Evolutionary conservation across 768 basidiomycete species (phyloP), one percentile per base, ranked within the genome.

Genomic region (Fomitopsis serialis): DNA sequence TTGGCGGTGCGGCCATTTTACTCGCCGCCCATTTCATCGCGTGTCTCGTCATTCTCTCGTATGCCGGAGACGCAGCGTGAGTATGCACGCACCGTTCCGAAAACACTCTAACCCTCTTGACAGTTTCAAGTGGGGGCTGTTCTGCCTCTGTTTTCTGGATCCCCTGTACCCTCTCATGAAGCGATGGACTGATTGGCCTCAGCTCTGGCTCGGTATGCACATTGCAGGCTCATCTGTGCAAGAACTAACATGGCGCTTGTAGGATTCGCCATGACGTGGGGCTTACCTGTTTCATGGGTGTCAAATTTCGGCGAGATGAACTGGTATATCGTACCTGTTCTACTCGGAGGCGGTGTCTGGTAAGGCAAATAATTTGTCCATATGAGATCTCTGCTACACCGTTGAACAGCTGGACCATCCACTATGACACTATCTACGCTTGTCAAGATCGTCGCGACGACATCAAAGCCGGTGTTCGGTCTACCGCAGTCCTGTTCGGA

Each of bases 371-470:
- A 69, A 5, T n/a, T n/a, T 66, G 2, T 69, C 70, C 12, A n/a
- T 17, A 12, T 29, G 22, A 27, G 10, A 65, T 68, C 32, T 63
- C 67, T 24, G 62, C 65, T 25, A 13, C 25, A 40, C 21, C 1
- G 17, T 3, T 42, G 29, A 21, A 22, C 45, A 68, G 72, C 42
- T 79, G 76, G 73, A 72, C 74, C 32, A 70, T 78, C 48, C 65
- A 73, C 32, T 78, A 77, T 64, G 77, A 88, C 65, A 85, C 85
- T 8, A 82, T 87, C 55, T 91, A 92, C 63, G 88, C 86, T 17
- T 89, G 85, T 64, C 80, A 89, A 72, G 89, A 92, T 66, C 83
- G 85, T 52, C 68, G 75, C 52, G 89, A n/a, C n/a, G n/a, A n/a
- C n/a, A n/a, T n/a, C n/a, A n/a, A n/a, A n/a, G n/a, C n/a, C n/a